Base-by-base conservation (phyloP, 2,329 filamentous ascomycete species). In the Myriosclerotinia curreyana region DNA sequence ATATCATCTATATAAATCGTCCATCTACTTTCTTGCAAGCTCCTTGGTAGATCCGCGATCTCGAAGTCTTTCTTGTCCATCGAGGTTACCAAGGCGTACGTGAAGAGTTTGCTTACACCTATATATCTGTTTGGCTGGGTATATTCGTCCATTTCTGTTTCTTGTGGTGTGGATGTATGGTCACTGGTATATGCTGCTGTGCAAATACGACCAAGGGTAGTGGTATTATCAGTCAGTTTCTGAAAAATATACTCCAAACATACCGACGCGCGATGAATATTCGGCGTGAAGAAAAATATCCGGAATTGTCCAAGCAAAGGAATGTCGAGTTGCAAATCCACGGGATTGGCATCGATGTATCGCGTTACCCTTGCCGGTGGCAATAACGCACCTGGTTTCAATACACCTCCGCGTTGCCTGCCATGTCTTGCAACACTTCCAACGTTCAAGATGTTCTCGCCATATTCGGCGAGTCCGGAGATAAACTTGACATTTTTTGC, bases 231-330 rank as follows among this genome's bases (percentile, higher is more conserved):
- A 1, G 80, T 79, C 58, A 90, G 79, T 12, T 81, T 77, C 34
- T 79, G 76, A 69, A 83, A 88, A 49, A 91, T 80, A 0, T 78
- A 79, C 8, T 82, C 78, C 31, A 92, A 78, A 75, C 90, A 90
- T 0, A 78, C 76, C 62, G 77, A 78, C 4, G 82, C 80, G 40
- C 80, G 74, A 62, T 81, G 78, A 2, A 91, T 79, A 70, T 90
- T 81, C 71, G 83, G 85, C 66, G 86, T 83, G 66, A 93, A 82
- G 66, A 92, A 81, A 74, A 90, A 92, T 53, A 92, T 83, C 56
- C 88, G 83, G 78, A 92, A 93, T 72, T 93, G 90, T 34, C 89
- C 87, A 7, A 92, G 79, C 75, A 91, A 83, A 1, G 90, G 90
- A 52, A 92, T 90, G 71, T 92, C 90, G 7, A 91, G 83, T 73